phyloP scores from a whole-genome alignment of 2,329 filamentous ascomycete genomes.

The Tolypocladium tropicale region DNA sequence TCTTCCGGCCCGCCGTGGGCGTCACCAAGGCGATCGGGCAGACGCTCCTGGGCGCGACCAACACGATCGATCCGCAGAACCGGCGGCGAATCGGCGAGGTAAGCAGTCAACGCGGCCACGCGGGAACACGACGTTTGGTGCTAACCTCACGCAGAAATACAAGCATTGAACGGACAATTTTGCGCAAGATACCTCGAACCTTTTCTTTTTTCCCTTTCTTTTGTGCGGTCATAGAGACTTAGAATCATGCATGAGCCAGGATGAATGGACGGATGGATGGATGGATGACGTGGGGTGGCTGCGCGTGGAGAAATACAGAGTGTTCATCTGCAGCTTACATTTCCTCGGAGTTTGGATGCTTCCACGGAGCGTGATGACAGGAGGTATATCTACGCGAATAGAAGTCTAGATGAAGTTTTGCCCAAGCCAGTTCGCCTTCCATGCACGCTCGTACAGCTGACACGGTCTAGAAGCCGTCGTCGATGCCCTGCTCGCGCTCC shows the following conservation, averaged over 20 bases:
- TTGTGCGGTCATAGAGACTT: neutral
- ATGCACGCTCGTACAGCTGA: neutral
- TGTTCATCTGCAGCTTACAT: neutral
- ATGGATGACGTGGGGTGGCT: neutral
- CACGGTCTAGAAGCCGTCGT: conserved; percentile 12
- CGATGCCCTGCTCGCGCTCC: conserved; percentile 30
- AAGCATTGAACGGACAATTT: conserved; percentile 25
- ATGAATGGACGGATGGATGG: too few species aligned
- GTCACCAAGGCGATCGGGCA: conserved; percentile 82
- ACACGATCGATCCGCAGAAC: conserved; percentile 78
- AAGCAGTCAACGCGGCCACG: conserved; percentile 32
- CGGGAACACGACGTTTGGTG: neutral
- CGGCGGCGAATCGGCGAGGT: conserved; percentile 79
- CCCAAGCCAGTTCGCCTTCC: neutral
- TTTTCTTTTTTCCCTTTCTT: neutral
- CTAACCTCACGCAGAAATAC: conserved; percentile 31
- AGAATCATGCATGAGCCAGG: neutral
- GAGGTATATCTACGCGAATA: neutral
- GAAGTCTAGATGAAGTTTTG: neutral
- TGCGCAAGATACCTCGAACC: neutral
- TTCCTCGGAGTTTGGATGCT: neutral
- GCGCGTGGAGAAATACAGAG: neutral
- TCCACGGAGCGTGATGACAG: neutral
- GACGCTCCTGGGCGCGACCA: conserved; percentile 84
- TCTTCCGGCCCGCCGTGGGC: conserved; percentile 83